Evolutionary conservation across 768 basidiomycete genomes (phyloP).

Genomic region (Collybia sordida): DNA sequence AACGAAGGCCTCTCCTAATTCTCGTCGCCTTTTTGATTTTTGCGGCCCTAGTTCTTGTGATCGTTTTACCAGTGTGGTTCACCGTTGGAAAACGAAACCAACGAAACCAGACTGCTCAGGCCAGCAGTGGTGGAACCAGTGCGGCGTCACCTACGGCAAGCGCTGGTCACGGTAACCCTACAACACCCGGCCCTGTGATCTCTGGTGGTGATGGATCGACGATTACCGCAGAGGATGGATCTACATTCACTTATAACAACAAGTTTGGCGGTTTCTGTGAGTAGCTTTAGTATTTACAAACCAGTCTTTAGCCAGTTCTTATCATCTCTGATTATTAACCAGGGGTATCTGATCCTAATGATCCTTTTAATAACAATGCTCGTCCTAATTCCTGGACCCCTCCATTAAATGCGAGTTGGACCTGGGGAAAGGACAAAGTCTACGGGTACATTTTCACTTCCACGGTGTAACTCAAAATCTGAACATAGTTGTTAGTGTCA

Average conservation of each 20-base stretch:
- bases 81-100: constrained; percentile 47
- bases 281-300: neutral
- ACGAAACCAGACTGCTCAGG: neutral
- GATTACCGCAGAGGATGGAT: constrained; percentile 53
- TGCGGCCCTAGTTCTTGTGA: constrained; percentile 39
- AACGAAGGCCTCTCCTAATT: constrained; percentile 15
- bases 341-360: constrained; percentile 52
- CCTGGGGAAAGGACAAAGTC: constrained; percentile 49
- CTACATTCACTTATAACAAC: constrained; percentile 63
- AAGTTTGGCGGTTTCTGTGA: constrained; percentile 50
- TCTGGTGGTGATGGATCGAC: constrained; percentile 55
- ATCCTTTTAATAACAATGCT: constrained; percentile 63
- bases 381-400: constrained; percentile 64
- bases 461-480: neutral
- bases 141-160: neutral
- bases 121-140: neutral
- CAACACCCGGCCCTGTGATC: constrained; percentile 1
- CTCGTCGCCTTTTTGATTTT: constrained; percentile 36
- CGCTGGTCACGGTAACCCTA: neutral
- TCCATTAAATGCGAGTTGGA: constrained; percentile 60
- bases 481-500: constrained; percentile 36
- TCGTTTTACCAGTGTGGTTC: constrained; percentile 62
- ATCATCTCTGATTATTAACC: neutral
- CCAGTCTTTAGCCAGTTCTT: neutral
- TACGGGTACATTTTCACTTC: constrained; percentile 36